Base-by-base conservation (phyloP, 2,329 filamentous ascomycete genomes). In the Xylaria sp. region DNA sequence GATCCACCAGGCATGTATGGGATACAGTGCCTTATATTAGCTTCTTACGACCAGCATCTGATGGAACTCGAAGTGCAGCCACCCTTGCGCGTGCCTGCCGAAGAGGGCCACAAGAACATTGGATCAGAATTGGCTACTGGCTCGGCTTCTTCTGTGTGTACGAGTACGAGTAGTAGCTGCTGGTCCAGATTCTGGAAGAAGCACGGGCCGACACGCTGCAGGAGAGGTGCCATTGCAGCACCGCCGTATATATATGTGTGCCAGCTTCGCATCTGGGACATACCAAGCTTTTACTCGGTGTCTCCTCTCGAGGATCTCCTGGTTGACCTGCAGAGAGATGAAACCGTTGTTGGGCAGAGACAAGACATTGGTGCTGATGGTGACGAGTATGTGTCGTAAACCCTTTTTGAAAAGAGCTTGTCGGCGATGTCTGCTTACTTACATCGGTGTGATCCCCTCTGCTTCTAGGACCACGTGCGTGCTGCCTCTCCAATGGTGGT, bases 1-100 rank as follows among this genome's bases (percentile, higher is more conserved):
- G 70, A 60, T 64, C 68, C 66, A 68, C 70, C 65, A 65, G 62
- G 59, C 65, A 67, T 67, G 65, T 68, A 13, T 42, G 9, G 8
- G 9, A 42, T 42, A 66, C 62, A 68, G 66, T 64, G 62, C 59
- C 58, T 61, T 59, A 62, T 66, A 42, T 42, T 42, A 65, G 63
- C 61, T 62, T 53, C 49, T n/a, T 53, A 61, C 63, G 65, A 64
- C 56, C 55, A 47, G 13, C 55, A 55, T 61, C 52, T 63, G 58
- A 61, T 53, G 54, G 13, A 46, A 46, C 49, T 37, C 49, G 59
- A 60, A 57, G 54, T 16, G 63, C 58, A 65, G 57, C 57, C 57
- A 62, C 55, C 60, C 58, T 55, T 59, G 58, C 53, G 52, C 48
- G 46, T 59, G 54, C 48, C 61, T 55, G 54, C 54, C 48, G 50